Evolutionary conservation across 2,329 filamentous ascomycete genomes (phyloP).

Genomic region (Fusarium nodosum): DNA sequence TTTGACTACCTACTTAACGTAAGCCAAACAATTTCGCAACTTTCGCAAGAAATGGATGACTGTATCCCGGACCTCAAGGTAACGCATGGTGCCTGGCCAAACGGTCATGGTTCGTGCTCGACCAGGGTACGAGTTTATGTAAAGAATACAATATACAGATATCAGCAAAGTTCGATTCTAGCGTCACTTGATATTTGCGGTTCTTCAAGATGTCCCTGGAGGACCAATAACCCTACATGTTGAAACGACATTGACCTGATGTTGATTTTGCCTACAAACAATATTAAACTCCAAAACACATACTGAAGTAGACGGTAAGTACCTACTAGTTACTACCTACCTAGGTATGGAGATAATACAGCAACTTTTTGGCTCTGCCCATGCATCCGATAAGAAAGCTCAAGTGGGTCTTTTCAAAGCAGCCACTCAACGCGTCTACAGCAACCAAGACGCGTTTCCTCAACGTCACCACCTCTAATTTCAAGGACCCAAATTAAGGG

Average conservation of each 20-base stretch:
- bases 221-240: not conserved
- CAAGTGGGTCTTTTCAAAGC: constrained; percentile 34
- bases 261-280: not conserved
- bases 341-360: not conserved
- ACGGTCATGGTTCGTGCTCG: not conserved
- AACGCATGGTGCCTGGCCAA: not conserved
- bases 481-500: constrained; percentile 2
- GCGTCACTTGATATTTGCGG: no score
- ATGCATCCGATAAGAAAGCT: not conserved
- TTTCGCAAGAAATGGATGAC: not conserved
- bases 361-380: not conserved
- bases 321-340: not conserved
- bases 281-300: not conserved
- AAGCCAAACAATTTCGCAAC: not conserved
- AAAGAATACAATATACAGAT: not conserved
- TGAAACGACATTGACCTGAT: not conserved
- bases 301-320: no score
- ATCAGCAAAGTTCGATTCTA: not conserved
- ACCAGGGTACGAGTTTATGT: not conserved
- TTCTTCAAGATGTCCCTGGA: not conserved
- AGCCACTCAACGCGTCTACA: constrained; percentile 51
- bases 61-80: not conserved
- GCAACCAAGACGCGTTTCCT: constrained; percentile 41
- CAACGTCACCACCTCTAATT: constrained; percentile 44
- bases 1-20: not conserved